phyloP scores from a whole-genome alignment of 768 basidiomycete species.

The Cystobasidium onofrii region DNA sequence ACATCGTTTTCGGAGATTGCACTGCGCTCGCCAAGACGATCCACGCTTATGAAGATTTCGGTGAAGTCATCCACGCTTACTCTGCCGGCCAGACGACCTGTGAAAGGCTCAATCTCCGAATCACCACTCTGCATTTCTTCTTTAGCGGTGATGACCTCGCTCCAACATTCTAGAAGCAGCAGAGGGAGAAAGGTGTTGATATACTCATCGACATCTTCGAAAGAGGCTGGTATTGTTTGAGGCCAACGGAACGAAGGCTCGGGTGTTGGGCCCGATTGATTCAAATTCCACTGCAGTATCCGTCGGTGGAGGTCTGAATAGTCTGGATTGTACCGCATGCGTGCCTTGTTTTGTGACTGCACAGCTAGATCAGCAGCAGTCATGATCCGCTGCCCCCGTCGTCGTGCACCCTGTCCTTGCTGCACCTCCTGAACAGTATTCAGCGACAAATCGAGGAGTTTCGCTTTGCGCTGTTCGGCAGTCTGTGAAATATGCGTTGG shows the following conservation, averaged over 20 bases:
- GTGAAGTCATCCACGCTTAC: slow-evolving; percentile 72
- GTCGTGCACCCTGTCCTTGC: not conserved
- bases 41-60: slow-evolving; percentile 64
- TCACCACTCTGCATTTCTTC: slow-evolving; percentile 53
- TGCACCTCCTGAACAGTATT: not conserved
- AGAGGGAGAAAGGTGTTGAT: slow-evolving; percentile 71
- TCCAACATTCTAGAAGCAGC: slow-evolving; percentile 81
- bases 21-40: slow-evolving; percentile 60
- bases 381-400: slow-evolving; percentile 27
- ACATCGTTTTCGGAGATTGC: slow-evolving; percentile 73
- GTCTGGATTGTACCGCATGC: slow-evolving; percentile 71
- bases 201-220: slow-evolving; percentile 62
- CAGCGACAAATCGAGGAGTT: slow-evolving; percentile 4
- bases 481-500: not conserved
- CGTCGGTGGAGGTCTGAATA: slow-evolving; percentile 65
- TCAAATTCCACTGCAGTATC: slow-evolving; percentile 79
- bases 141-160: slow-evolving; percentile 70
- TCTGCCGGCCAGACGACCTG: slow-evolving; percentile 59
- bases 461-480: slow-evolving; percentile 23
- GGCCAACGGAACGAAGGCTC: slow-evolving; percentile 46
- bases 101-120: slow-evolving; percentile 46
- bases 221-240: slow-evolving; percentile 51
- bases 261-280: slow-evolving; percentile 58
- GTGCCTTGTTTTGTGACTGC: slow-evolving; percentile 40
- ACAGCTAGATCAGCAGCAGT: slow-evolving; percentile 15